Conservation (phyloP, 148 eudicot genomes). For the Simmondsia chinensis region DNA sequence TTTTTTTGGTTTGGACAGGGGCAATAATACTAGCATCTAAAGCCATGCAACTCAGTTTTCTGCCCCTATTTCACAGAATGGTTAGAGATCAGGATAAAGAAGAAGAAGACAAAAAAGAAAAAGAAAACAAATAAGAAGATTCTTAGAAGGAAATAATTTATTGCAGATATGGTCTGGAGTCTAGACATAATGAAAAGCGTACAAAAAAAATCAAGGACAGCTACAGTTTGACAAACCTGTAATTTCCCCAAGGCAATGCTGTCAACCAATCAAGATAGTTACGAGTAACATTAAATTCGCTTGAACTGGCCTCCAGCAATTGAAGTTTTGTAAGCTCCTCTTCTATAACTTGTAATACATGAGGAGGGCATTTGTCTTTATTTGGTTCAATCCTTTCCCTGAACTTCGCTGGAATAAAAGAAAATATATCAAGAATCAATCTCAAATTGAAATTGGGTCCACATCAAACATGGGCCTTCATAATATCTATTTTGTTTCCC, state of each 20-base stretch:
- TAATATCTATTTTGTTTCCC: not conserved
- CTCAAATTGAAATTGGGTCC: not conserved
- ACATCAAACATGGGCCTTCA: not conserved
- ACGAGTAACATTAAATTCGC: conserved; percentile 97
- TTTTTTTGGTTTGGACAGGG: too few species aligned
- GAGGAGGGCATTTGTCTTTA: conserved; percentile 84
- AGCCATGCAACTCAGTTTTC: too few species aligned
- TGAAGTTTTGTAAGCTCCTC: conserved; percentile 96
- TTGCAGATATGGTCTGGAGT: too few species aligned
- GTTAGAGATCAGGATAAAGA: too few species aligned
- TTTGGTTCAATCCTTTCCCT: conserved; percentile 87
- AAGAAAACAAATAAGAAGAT: conserved; percentile 2
- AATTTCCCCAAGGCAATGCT: conserved; percentile 94
- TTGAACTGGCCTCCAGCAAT: conserved; percentile 93
- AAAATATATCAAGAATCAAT: conserved; percentile 1
- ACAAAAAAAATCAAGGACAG: not conserved
- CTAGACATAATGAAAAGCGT: not conserved
- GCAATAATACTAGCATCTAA: too few species aligned
- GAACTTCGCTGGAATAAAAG: conserved; percentile 65
- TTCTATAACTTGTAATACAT: conserved; percentile 95
- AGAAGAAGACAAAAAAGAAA: not conserved
- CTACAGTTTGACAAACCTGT: conserved; percentile 51
- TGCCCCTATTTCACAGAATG: too few species aligned
- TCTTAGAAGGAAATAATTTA: not conserved
- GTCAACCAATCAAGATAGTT: conserved; percentile 99